Percentiles rank a stretch among this genome's conserved stretches.
Evolutionary conservation across 2,329 filamentous ascomycete genomes (phyloP).

Genomic region (Calonectria honghensis): DNA sequence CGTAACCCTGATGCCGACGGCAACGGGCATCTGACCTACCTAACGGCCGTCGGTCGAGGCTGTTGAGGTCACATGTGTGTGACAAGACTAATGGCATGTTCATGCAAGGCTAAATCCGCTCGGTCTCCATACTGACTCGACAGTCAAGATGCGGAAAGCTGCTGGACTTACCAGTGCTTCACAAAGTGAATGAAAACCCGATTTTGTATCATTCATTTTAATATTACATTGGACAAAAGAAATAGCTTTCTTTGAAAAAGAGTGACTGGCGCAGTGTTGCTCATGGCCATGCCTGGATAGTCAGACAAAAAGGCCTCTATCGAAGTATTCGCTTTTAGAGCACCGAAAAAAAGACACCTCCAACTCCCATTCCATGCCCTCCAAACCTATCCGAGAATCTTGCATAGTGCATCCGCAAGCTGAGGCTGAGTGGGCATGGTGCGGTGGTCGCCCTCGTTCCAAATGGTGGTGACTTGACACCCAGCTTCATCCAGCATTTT

Average conservation of each 20-base stretch:
- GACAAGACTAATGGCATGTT: no score
- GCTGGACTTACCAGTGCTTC: neutral
- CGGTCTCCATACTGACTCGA: neutral
- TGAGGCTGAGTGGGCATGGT: slow-evolving; percentile 12
- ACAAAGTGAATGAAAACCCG: neutral
- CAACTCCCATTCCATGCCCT: neutral
- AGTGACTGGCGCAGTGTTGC: neutral
- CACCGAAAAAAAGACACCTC: neutral
- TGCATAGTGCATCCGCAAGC: neutral
- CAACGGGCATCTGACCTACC: no score
- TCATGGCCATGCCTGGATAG: neutral
- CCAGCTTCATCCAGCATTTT: slow-evolving; percentile 11
- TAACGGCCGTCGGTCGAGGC: no score
- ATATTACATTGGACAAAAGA: neutral
- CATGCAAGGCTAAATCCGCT: no score
- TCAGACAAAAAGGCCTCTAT: neutral
- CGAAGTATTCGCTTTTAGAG: neutral
- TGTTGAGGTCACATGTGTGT: no score
- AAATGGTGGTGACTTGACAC: slow-evolving; percentile 1
- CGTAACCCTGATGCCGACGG: no score
- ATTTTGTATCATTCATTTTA: neutral
- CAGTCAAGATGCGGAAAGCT: neutral
- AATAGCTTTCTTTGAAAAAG: neutral
- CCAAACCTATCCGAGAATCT: slow-evolving; percentile 12
- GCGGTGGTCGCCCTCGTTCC: slow-evolving; percentile 35